Base-by-base conservation (phyloP, 2,329 filamentous ascomycete genomes). In the Clarireedia hainanense region DNA sequence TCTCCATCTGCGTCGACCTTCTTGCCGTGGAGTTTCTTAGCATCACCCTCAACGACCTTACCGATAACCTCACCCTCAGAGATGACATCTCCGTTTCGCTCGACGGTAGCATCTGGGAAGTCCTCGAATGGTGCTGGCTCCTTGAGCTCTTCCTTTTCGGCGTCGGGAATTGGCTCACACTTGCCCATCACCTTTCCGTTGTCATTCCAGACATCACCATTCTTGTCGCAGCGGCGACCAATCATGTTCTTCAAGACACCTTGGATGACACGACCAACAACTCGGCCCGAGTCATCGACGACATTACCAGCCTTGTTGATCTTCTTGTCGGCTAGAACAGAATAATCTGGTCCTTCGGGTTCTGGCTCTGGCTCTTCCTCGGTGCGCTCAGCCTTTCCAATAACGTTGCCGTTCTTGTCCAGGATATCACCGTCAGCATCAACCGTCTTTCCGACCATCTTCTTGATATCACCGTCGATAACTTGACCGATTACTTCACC, bases 351-450 rank as follows among this genome's bases (percentile, higher is more conserved):
- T 20, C 53, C 57, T 34, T 64, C 63, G 20, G 59, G 56, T 7
- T 64, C 64, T 39, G 57, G 58, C 26, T 63, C 60, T 24, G 60
- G 56, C 7, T 56, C 57, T 27, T 71, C 70, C 50, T 70, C 65
- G 6, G 63, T 65, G 37, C 66, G 57, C 47, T 69, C 67, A 5
- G 65, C 66, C 34, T 67, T 66, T 36, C 65, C 67, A 2, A 84
- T 68, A 2, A 73, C 67, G 58, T 84, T 84, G 26, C 80, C 80
- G 66, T 89, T 89, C 70, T 84, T 85, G 74, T 94, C 89, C 54
- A 88, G 76, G 37, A 95, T 83, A 56, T 94, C 89, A 40, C 89
- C 89, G 60, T 94, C 89, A 60, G 89, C 86, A 57, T 94, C 89
- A 14, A 94, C 88, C 37, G 76, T 70, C 68, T 84, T 85, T 34